These are phyloP conservation scores for Leishmania aethiopica DNA, from an alignment of 208 protist species.

Conservation along the genomic window DNA sequence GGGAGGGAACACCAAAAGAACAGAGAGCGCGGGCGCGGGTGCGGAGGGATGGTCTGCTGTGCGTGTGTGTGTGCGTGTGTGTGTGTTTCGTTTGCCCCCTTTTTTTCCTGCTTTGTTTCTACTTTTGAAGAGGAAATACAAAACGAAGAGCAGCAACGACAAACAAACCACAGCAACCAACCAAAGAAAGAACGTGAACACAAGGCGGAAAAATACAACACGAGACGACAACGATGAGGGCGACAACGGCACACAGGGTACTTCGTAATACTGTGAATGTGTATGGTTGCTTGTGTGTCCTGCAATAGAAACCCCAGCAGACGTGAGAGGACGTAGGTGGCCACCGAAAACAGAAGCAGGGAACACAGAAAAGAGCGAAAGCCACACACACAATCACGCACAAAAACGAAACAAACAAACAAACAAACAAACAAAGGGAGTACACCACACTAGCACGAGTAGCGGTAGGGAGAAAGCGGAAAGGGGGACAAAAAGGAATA, in stretches of 20 bases:
- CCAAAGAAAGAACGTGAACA: no score
- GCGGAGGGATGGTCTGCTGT: background rate
- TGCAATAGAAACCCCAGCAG: background rate
- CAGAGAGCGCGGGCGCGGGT: no score
- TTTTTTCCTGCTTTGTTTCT: background rate
- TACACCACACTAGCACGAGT: conserved; percentile 1
- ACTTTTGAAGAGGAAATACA: background rate
- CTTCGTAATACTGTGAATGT: conserved; percentile 1
- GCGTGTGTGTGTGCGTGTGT: background rate
- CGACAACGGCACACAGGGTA: background rate
- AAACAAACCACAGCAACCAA: no score
- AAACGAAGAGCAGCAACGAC: background rate
- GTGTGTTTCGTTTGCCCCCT: background rate
- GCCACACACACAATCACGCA: background rate
- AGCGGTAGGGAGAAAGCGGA: background rate
- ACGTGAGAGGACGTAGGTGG: background rate
- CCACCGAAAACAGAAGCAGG: background rate
- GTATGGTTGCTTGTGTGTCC: background rate
- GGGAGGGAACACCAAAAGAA: no score
- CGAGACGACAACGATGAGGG: background rate
- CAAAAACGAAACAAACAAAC: no score
- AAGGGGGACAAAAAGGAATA: background rate
- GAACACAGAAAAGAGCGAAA: background rate
- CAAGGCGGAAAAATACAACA: background rate
- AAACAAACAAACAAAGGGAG: background rate